A percentile compares a stretch with the other conserved stretches of the same genome.
These are phyloP conservation scores for Litsea cubeba DNA, from an alignment of 164 flowering plant species.

Conservation along the genomic window DNA sequence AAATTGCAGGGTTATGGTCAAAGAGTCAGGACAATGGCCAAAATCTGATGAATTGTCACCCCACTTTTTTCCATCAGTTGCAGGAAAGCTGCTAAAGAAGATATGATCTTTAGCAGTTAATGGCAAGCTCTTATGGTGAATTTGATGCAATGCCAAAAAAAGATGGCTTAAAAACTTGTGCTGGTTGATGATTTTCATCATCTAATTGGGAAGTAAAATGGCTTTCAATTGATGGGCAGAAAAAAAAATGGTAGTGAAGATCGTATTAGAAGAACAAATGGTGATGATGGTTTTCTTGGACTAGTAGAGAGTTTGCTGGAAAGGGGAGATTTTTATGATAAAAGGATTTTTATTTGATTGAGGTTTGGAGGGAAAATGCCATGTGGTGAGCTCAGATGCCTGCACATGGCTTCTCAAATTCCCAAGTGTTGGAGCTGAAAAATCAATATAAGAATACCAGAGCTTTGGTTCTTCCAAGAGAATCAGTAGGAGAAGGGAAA, in stretches of 20 bases:
- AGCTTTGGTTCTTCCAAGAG: slow-evolving; percentile 44
- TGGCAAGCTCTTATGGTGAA: not conserved
- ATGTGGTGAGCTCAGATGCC: slow-evolving; percentile 58
- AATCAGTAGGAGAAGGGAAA: slow-evolving; percentile 40
- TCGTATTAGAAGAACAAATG: no score
- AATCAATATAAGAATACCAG: slow-evolving; percentile 23
- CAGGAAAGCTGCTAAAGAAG: not conserved
- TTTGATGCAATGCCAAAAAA: slow-evolving; percentile 1
- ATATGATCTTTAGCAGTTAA: not conserved
- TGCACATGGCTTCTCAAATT: slow-evolving; percentile 67
- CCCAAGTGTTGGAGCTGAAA: slow-evolving; percentile 43
- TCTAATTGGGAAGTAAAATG: no score
- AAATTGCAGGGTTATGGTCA: not conserved
- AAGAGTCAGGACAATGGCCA: not conserved
- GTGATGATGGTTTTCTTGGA: no score
- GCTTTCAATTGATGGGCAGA: no score
- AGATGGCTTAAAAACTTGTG: slow-evolving; percentile 7
- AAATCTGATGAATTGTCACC: not conserved
- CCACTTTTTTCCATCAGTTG: not conserved
- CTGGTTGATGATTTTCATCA: not conserved
- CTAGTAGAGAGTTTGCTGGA: not conserved
- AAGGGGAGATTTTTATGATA: not conserved
- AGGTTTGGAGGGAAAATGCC: slow-evolving; percentile 35
- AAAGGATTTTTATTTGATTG: slow-evolving; percentile 4
- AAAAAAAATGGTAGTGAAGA: no score